These are phyloP conservation scores for Kappamyces sp. DNA, from an alignment of 192 early-diverging fungal species.

Conservation along the genomic window DNA sequence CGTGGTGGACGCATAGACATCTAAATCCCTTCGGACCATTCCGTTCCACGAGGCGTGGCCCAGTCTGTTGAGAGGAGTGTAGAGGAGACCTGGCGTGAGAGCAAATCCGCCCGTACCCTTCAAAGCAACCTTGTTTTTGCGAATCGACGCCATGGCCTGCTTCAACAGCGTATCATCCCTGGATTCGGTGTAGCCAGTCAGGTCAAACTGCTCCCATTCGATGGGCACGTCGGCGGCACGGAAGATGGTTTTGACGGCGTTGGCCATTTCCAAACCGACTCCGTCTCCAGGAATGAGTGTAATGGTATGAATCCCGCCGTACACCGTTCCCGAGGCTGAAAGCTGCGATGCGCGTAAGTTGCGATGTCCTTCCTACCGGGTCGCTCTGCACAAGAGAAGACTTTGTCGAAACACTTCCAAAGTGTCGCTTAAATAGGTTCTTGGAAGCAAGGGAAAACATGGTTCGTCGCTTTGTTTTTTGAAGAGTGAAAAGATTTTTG, in stretches of 20 bases:
- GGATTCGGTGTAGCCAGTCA: conserved; percentile 79
- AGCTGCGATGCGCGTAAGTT: conserved; percentile 1
- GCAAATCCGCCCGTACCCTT: conserved; percentile 65
- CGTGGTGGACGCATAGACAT: conserved; percentile 95
- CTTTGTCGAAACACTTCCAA: conserved; percentile 9
- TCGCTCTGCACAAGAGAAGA: conserved; percentile 11
- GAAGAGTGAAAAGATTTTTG: too few species aligned
- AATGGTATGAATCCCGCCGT: conserved; percentile 92
- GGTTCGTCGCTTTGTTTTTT: too few species aligned
- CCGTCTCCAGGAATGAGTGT: conserved; percentile 99
- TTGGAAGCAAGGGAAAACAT: too few species aligned
- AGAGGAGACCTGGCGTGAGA: conserved; percentile 41
- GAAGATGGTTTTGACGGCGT: conserved; percentile 90
- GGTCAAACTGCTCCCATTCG: conserved; percentile 96
- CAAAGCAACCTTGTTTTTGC: conserved; percentile 93
- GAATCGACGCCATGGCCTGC: conserved; percentile 84
- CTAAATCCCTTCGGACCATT: conserved; percentile 92
- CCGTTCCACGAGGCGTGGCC: conserved; percentile 97
- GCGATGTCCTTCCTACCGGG: conserved; percentile 2
- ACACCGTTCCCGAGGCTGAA: conserved; percentile 36
- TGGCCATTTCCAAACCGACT: conserved; percentile 88
- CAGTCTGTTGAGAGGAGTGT: conserved; percentile 75
- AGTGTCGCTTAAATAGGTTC: conserved; percentile 1
- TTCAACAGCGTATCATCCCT: conserved; percentile 76
- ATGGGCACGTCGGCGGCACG: conserved; percentile 87